Conservation (phyloP, 805 yeast species). For the Saccharomycopsis amapae region DNA sequence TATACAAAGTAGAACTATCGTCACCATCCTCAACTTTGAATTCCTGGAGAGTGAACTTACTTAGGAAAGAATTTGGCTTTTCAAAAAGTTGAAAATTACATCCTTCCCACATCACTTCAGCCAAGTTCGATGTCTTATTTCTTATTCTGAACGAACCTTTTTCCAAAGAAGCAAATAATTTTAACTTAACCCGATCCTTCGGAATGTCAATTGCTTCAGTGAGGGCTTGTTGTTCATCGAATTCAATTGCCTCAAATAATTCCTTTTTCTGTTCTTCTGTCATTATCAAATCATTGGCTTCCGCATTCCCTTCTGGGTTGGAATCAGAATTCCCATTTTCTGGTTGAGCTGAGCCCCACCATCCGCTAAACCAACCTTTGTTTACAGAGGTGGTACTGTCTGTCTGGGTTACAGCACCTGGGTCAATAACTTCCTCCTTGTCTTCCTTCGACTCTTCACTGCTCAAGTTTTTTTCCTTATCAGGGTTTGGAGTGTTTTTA, state of each 20-base stretch:
- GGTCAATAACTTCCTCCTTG: too few species aligned
- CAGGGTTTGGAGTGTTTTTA: constrained; percentile 1
- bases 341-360: constrained; percentile 46
- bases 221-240: constrained; percentile 54
- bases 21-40: constrained; percentile 78
- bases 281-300: constrained; percentile 38
- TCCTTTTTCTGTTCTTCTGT: constrained; percentile 87
- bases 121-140: constrained; percentile 40
- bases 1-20: constrained; percentile 68
- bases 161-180: constrained; percentile 58
- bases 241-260: constrained; percentile 88
- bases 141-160: constrained; percentile 70
- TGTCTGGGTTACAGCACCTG: too few species aligned
- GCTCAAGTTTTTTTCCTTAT: too few species aligned
- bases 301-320: constrained; percentile 26
- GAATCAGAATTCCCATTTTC: constrained; percentile 18
- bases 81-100: constrained; percentile 67
- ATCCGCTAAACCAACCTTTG: constrained; percentile 61
- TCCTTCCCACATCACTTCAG: constrained; percentile 77
- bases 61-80: constrained; percentile 68
- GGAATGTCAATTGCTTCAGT: constrained; percentile 59
- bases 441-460: too few species aligned
- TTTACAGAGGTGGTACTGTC: constrained; percentile 10
- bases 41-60: constrained; percentile 71
- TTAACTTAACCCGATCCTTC: constrained; percentile 60